Percentiles rank a stretch among this genome's conserved stretches.
phyloP scores from a whole-genome alignment of 352 stramenopile genomes.

The Halophytophthora batemanensis region DNA sequence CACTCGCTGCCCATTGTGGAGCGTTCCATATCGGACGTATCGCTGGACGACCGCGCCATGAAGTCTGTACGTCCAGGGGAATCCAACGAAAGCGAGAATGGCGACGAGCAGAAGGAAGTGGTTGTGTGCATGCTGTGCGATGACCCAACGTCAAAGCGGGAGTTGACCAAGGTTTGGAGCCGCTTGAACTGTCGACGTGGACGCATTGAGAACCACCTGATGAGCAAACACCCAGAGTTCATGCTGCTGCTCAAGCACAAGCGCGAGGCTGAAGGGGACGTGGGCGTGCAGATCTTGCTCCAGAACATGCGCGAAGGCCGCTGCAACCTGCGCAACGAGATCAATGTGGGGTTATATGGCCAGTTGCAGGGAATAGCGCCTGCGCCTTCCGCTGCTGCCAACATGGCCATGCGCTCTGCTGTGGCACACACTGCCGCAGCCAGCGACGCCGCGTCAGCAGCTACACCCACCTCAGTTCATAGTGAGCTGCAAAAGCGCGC shows the following conservation, averaged over 20 bases:
- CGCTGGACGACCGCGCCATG: constrained; percentile 26
- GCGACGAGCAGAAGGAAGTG: constrained; percentile 37
- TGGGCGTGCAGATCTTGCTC: constrained; percentile 76
- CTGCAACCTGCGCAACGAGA: constrained; percentile 68
- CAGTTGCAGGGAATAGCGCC: constrained; percentile 31
- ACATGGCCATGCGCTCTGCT: constrained; percentile 4
- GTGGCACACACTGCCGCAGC: neutral
- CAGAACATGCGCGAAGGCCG: constrained; percentile 67
- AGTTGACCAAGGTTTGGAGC: constrained; percentile 71
- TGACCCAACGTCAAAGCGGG: constrained; percentile 49
- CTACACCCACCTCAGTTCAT: too few relatives aligned
- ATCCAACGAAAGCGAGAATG: constrained; percentile 5
- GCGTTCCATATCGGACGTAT: constrained; percentile 44
- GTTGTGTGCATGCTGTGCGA: constrained; percentile 81
- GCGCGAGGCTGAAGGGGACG: constrained; percentile 62
- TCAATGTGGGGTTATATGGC: constrained; percentile 57
- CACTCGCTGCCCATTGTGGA: constrained; percentile 79
- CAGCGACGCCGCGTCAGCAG: constrained; percentile 1
- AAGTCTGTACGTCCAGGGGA: constrained; percentile 16
- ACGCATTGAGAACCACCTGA: constrained; percentile 75
- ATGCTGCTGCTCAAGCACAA: constrained; percentile 80
- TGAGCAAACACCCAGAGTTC: constrained; percentile 80
- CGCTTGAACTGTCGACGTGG: constrained; percentile 70
- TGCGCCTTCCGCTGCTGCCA: neutral
- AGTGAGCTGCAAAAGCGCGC: constrained; percentile 27